A percentile compares a stretch with the other conserved stretches of the same genome.
Conservation (phyloP, 1,284 basidiomycete genomes). For the Rhodotorula glutinis region DNA sequence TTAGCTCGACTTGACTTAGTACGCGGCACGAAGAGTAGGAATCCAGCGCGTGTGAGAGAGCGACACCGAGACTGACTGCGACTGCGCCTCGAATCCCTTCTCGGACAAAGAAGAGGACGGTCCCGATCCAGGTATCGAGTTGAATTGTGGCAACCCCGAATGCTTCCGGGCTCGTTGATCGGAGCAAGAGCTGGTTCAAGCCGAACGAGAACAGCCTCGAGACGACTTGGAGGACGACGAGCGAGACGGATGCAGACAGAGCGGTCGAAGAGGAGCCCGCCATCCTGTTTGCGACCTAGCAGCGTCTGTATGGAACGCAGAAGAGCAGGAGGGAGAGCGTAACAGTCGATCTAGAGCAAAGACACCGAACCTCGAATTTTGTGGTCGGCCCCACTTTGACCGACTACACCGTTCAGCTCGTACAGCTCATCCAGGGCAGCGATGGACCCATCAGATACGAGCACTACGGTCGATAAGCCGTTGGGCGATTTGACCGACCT, state of each 20-base stretch:
- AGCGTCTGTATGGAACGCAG: conserved; percentile 36
- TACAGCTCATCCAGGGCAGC: background rate
- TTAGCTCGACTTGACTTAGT: no score
- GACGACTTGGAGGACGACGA: conserved; percentile 80
- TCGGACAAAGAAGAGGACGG: conserved; percentile 83
- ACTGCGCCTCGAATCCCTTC: conserved; percentile 86
- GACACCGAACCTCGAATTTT: no score
- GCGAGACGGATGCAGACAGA: conserved; percentile 50
- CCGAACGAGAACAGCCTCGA: conserved; percentile 80
- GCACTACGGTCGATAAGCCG: background rate
- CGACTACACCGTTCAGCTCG: background rate
- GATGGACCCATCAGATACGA: background rate
- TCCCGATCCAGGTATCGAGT: conserved; percentile 79
- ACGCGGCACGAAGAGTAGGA: background rate
- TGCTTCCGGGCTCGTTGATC: conserved; percentile 76
- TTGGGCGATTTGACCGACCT: conserved; percentile 31
- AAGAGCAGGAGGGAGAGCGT: background rate
- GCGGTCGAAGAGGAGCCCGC: background rate
- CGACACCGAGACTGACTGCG: conserved; percentile 48
- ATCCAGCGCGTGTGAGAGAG: no score
- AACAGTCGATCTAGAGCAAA: background rate
- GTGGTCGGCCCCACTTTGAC: background rate
- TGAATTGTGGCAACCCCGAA: conserved; percentile 84
- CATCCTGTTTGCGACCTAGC: background rate
- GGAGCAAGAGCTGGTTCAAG: conserved; percentile 81